Percentiles rank a stretch among this genome's conserved stretches.
Conservation (phyloP, 306 rosid genomes). For the Vigna reflexopilosa region DNA sequence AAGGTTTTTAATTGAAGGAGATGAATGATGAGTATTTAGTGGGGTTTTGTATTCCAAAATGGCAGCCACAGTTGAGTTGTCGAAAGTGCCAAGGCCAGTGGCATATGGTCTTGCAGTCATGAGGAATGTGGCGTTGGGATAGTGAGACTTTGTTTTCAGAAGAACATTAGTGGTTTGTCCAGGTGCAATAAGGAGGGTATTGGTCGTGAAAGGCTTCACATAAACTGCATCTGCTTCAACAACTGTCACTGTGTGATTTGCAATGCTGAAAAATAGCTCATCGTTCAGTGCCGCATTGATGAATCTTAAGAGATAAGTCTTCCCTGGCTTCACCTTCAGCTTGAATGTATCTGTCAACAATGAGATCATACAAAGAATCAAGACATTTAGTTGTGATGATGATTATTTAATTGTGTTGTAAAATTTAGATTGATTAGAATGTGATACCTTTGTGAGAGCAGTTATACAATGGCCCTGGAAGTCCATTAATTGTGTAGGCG, state of each 20-base stretch:
- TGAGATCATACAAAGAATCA: not conserved
- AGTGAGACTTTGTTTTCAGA: slow-evolving; percentile 59
- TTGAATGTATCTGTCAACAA: slow-evolving; percentile 64
- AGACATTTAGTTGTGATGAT: not conserved
- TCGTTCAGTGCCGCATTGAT: slow-evolving; percentile 79
- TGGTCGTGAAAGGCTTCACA: slow-evolving; percentile 61
- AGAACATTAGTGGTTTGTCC: slow-evolving; percentile 81
- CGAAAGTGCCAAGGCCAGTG: slow-evolving; percentile 67
- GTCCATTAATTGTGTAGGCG: slow-evolving; percentile 80
- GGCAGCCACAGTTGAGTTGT: slow-evolving; percentile 71
- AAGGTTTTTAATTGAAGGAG: slow-evolving; percentile 46
- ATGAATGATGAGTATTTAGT: slow-evolving; percentile 36
- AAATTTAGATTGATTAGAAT: not conserved
- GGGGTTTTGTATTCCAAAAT: slow-evolving; percentile 54
- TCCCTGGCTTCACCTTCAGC: slow-evolving; percentile 64
- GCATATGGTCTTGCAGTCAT: slow-evolving; percentile 69
- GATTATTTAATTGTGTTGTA: not conserved
- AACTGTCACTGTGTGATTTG: slow-evolving; percentile 67
- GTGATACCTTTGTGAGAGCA: slow-evolving; percentile 72
- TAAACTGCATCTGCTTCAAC: slow-evolving; percentile 76
- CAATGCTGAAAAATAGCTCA: slow-evolving; percentile 74
- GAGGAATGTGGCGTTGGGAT: slow-evolving; percentile 68
- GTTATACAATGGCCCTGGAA: slow-evolving; percentile 74
- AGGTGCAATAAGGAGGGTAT: slow-evolving; percentile 62
- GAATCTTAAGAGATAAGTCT: slow-evolving; percentile 63